A percentile compares a stretch with the other conserved stretches of the same genome.
Evolutionary conservation across 2,329 filamentous ascomycete species (phyloP).

Genomic region (Sporothrix mexicana): DNA sequence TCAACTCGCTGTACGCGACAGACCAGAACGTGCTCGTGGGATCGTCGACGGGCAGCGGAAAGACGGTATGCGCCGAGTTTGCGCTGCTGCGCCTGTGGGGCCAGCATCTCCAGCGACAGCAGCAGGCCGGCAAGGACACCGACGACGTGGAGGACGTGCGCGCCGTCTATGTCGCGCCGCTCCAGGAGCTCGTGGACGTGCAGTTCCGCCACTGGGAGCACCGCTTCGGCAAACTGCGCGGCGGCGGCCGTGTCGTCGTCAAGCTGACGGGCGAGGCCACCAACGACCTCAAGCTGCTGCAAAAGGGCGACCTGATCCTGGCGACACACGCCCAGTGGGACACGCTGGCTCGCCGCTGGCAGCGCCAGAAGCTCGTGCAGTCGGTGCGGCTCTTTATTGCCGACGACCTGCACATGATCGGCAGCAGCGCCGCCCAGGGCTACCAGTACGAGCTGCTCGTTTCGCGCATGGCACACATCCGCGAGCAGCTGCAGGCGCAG

Average conservation of each 20-base stretch:
- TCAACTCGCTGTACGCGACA: slow-evolving; percentile 88
- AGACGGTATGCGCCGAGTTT: slow-evolving; percentile 96
- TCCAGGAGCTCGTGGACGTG: slow-evolving; percentile 88
- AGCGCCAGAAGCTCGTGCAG: slow-evolving; percentile 93
- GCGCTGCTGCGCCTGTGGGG: slow-evolving; percentile 88
- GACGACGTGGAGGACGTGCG: slow-evolving; percentile 74
- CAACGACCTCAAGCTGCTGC: slow-evolving; percentile 85
- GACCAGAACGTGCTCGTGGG: slow-evolving; percentile 95
- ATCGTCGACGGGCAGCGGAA: slow-evolving; percentile 91
- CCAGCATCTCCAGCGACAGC: slow-evolving; percentile 54
- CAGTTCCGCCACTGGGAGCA: slow-evolving; percentile 84
- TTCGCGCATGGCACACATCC: slow-evolving; percentile 97
- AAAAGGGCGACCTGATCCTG: slow-evolving; percentile 84
- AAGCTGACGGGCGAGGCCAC: slow-evolving; percentile 94
- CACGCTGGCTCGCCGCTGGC: slow-evolving; percentile 93
- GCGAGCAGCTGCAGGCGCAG: slow-evolving; percentile 79
- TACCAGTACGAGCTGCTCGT: slow-evolving; percentile 96
- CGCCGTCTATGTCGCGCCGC: slow-evolving; percentile 92
- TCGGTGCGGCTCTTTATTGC: slow-evolving; percentile 89
- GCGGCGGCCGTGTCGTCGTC: slow-evolving; percentile 87
- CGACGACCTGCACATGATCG: slow-evolving; percentile 92
- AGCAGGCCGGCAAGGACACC: neutral
- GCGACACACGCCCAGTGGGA: slow-evolving; percentile 97
- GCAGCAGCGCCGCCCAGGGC: slow-evolving; percentile 83
- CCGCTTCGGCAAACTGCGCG: slow-evolving; percentile 72